Evolutionary conservation across 306 rosid species (phyloP).

Genomic region (Trifolium repens): DNA sequence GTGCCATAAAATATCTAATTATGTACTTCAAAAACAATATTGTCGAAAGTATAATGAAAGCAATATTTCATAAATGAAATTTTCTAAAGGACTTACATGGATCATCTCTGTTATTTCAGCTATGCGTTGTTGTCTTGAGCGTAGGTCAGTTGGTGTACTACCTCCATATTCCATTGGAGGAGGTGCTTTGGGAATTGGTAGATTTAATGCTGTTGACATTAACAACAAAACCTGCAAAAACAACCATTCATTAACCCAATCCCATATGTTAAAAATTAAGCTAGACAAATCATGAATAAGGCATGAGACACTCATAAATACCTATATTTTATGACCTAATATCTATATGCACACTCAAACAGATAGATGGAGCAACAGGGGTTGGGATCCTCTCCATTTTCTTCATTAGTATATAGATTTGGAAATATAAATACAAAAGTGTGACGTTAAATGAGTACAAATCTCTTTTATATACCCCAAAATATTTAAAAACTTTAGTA

Average conservation of each 20-base stretch:
- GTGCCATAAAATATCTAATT: constrained; percentile 4
- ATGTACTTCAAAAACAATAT: constrained; percentile 6
- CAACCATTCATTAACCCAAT: constrained; percentile 29
- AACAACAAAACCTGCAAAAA: constrained; percentile 79
- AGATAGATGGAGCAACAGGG: not conserved
- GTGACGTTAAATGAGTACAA: too few relatives aligned
- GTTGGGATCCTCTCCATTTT: too few relatives aligned
- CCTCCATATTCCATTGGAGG: constrained; percentile 52
- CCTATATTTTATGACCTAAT: not conserved
- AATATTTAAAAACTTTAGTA: too few relatives aligned
- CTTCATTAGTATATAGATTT: too few relatives aligned
- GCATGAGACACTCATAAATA: constrained; percentile 16
- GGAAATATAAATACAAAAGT: too few relatives aligned
- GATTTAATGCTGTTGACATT: constrained; percentile 82
- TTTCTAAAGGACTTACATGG: constrained; percentile 72
- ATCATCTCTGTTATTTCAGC: constrained; percentile 99
- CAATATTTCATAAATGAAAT: constrained; percentile 32
- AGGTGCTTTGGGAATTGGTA: constrained; percentile 48
- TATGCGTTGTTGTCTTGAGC: constrained; percentile 79
- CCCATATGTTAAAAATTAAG: not conserved
- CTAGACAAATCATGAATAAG: constrained; percentile 17
- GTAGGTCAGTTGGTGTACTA: constrained; percentile 61
- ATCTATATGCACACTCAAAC: not conserved
- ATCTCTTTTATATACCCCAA: too few relatives aligned
- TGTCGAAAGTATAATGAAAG: constrained; percentile 28